A percentile compares a stretch with the other conserved stretches of the same genome.
phyloP scores from a whole-genome alignment of 768 basidiomycete genomes.

The Serendipita vermifera region DNA sequence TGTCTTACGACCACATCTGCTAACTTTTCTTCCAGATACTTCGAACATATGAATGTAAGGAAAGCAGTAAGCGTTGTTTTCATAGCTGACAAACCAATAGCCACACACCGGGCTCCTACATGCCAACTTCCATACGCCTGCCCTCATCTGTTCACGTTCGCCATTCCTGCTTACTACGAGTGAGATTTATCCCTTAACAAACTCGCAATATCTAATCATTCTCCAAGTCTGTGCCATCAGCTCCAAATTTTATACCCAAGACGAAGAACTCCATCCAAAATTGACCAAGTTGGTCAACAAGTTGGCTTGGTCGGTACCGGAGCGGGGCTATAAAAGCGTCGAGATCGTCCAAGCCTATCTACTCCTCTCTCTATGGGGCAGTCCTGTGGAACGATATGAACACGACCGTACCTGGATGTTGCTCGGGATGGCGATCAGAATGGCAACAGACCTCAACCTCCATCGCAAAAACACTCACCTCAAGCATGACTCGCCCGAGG shows the following conservation, averaged over 20 bases:
- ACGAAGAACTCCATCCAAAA: conserved; percentile 67
- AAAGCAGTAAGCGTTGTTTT: conserved; percentile 10
- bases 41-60: conserved; percentile 60
- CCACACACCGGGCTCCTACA: conserved; percentile 74
- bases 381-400: conserved; percentile 91
- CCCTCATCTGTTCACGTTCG: conserved; percentile 84
- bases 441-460: conserved; percentile 92
- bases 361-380: conserved; percentile 77
- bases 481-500: conserved; percentile 62
- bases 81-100: conserved; percentile 26
- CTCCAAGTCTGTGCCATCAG: conserved; percentile 83
- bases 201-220: background rate
- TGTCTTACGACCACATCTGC: conserved; percentile 12
- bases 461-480: conserved; percentile 66
- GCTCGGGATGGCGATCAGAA: conserved; percentile 76
- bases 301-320: conserved; percentile 77
- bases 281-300: conserved; percentile 75
- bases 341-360: conserved; percentile 94
- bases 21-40: conserved; percentile 38
- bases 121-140: conserved; percentile 82
- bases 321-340: conserved; percentile 79
- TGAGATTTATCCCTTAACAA: conserved; percentile 28
- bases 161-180: conserved; percentile 92
- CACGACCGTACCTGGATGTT: conserved; percentile 90
- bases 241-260: conserved; percentile 72